Evolutionary conservation across 306 rosid genomes (phyloP), one percentile per base, ranked within the genome.

Genomic region (Cicer cuneatum): DNA sequence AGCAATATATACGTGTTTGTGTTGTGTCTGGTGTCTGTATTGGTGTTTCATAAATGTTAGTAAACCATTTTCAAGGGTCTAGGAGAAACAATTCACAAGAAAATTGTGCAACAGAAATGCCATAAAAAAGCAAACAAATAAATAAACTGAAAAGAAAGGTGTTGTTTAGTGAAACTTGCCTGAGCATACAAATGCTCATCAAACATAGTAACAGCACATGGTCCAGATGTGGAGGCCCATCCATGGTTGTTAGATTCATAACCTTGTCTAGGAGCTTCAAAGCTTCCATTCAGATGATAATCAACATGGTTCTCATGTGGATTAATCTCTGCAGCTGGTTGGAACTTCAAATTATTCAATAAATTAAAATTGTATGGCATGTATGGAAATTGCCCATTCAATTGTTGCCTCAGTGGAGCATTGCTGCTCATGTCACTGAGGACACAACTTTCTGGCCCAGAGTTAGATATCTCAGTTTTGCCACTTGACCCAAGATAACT

Each of bases 181-280:
- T 75, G 78, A 62, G 64, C 38, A 15, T 52, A 71, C 46, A 81
- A 76, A 49, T 64, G 78, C 78, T 81, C 82, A 64, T 76, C 85
- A 56, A 76, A 81, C 70, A 76, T 65, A 65, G 42, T 11, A 29
- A 11, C 65, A 11, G 60, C 80, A 82, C 84, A 89, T 69, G 88
- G 88, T 48, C 92, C 92, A 16, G 96, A 85, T 15, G 97, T 71
- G 58, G 96, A 85, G 67, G 89, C 90, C 97, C 98, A 93, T 58
- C 76, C 83, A 68, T 81, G 88, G 49, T 89, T 89, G 57, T 69
- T 76, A 62, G 91, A 45, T 64, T 87, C 92, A 51, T 66, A 89
- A 18, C 71, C 86, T 70, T 78, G 82, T 73, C 87, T 86, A 38
- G 87, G 84, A 72, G 82, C 84, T 80, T 86, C 94, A 72, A 87